Base-by-base conservation (phyloP, 352 stramenopile species). In the Thalassiosira mediterranea region DNA sequence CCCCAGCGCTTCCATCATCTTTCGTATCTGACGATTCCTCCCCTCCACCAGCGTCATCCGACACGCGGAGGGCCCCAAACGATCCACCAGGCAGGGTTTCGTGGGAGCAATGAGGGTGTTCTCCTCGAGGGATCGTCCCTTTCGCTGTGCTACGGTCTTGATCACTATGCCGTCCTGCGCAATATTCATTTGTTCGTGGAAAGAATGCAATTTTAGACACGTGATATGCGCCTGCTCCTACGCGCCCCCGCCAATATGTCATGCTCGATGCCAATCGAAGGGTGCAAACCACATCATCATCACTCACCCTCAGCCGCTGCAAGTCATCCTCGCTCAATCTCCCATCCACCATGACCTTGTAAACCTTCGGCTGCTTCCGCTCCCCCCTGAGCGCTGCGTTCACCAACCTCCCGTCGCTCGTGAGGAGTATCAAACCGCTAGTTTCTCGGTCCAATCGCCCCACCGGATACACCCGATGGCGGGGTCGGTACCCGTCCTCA, bases 21-120 rank as follows among this genome's bases (percentile, higher is more conserved):
- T 95, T 7, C 96, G 95, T 80, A 98, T 97, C 84, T 98, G 96
- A 65, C 95, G 92, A 79, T 98, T 96, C 58, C 97, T 93, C 51
- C 96, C 96, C 83, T 98, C 95, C 4, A 91, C 94, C n/a, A 98
- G 82, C 34, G 96, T 91, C 34, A 98, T 91, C 7, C 89, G 79
- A 3, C 68, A 60, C 67, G 47, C 21, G 46, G 65, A 69, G 23
- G 26, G 29, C 38, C 37, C 59, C 5, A 86, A 48, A 29, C 66
- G 23, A 44, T 59, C 25, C 1, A 95, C 83, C 0, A 42, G 15
- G 62, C 78, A 88, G 3, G 84, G 88, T 63, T 85, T 76, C 2
- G 89, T 91, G 34, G 62, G 53, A 7, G 76, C 83, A 26, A 85
- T 87, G 21, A 91, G 57, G 31, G 81, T 54, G 47, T 88, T 83